Conservation (phyloP, 1,284 basidiomycete species). For the Cutaneotrichosporon dermatis region DNA sequence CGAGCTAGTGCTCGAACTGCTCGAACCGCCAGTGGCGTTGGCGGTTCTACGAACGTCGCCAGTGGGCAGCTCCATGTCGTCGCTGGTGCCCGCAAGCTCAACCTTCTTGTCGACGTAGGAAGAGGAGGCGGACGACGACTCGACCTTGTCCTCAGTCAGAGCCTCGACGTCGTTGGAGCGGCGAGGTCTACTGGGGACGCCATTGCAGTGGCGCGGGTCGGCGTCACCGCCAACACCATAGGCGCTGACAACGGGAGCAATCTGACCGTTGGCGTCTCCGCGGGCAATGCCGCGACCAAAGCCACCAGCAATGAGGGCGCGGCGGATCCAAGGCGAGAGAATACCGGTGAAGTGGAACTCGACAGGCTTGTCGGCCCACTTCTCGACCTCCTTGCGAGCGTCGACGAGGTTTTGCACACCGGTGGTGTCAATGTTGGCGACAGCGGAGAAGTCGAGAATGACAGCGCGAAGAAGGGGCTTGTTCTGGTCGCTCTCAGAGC, state of each 20-base stretch:
- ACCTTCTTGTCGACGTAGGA: constrained; percentile 3
- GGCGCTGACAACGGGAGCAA: constrained; percentile 66
- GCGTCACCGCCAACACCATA: constrained; percentile 25
- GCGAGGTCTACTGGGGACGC: constrained; percentile 1
- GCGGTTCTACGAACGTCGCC: neutral
- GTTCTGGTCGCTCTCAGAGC: constrained; percentile 58
- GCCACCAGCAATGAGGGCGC: constrained; percentile 79
- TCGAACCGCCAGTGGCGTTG: neutral
- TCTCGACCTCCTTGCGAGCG: constrained; percentile 76
- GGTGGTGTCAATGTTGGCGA: constrained; percentile 63
- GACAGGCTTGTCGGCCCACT: constrained; percentile 74
- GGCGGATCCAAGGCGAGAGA: constrained; percentile 88
- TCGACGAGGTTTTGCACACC: constrained; percentile 88
- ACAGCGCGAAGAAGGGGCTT: constrained; percentile 75
- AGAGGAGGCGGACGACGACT: neutral
- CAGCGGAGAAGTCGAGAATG: constrained; percentile 83
- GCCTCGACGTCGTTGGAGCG: constrained; percentile 13
- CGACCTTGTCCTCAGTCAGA: neutral
- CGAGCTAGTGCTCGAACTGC: constrained; percentile 14
- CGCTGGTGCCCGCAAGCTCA: neutral
- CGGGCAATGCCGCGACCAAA: constrained; percentile 60
- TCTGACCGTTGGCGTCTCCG: constrained; percentile 56
- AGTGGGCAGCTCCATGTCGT: neutral
- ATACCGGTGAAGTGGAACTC: constrained; percentile 63
- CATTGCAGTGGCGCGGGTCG: constrained; percentile 13